Evolutionary conservation across 2,329 filamentous ascomycete species (phyloP), one percentile per base, ranked within the genome.

Genomic region (Ophiostoma quercus): DNA sequence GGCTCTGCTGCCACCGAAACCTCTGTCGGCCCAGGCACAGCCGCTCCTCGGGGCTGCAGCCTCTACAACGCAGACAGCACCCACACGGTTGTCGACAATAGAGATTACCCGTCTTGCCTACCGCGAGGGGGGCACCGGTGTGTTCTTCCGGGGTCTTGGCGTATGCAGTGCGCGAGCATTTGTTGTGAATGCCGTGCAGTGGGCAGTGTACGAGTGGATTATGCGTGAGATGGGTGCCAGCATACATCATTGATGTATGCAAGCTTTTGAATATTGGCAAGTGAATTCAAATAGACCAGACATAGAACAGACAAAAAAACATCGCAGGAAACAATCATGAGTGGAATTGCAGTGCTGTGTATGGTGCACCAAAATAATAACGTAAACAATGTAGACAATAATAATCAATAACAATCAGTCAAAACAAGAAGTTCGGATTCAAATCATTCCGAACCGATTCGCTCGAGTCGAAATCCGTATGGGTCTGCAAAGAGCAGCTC

Each of bases 131-230:
- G 90, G 91, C 0, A 47, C 83, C 9, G 78, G 79, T 41, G 83
- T 87, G 1, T 93, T 94, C 79, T 93, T 92, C 77, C 83, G 88
- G 39, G 91, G 91, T 0, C 78, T 98, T 60, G 87, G 88, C 0
- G 84, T 97, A 41, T 98, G 94, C 78, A 96, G 92, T 78, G 79
- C 91, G 9, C 84, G 94, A 74, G 94, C 94, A 0, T 97, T 98
- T 77, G 82, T 96, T 68, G 94, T 97, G 54, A 97, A 97, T 81
- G 94, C 94, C 2, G 90, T 92, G n/a, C 84, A 93, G 81, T 98
- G 94, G 94, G 90, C 90, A 32, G 87, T 92, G 6, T 97, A 97
- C 77, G 94, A 97, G 80, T 92, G 90, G 88, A 86, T 92, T 75
- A 94, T 97, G 90, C 76, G 78, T 34, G 82, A 86, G 75, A 76